Base-by-base conservation (phyloP, 805 yeast species). In the Starmerella powellii region DNA sequence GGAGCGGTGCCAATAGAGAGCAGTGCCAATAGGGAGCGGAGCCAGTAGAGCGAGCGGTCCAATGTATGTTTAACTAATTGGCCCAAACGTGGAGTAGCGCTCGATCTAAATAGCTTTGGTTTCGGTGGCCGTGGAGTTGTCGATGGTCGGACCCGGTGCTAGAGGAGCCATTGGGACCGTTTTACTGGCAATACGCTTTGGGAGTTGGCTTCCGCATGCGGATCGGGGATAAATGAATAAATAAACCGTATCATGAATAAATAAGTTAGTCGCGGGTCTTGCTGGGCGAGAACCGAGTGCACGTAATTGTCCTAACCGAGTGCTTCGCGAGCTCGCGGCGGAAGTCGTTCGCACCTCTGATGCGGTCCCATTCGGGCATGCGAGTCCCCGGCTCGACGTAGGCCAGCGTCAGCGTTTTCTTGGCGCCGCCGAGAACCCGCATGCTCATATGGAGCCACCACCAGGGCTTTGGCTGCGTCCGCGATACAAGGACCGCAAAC, bases 381-480 rank as follows among this genome's bases (percentile, higher is more conserved):
- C 13, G 24, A 16, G 17, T n/a, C 16, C 2, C 86, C 80, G 11
- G 56, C 30, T 73, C 74, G 8, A 91, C 83, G 59, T 72, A 84
- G 32, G 73, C 72, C 31, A 85, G 55, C 1, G 87, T 72, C 50
- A 87, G 61, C 8, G 76, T 75, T 65, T 91, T 91, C 54, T 78
- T 77, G 11, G 91, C 97, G 17, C 87, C 83, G 0, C 93, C 81
- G 34, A 84, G 74, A 1, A 91, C 95, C 45, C 99, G 72, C 35
- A 80, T 76, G 20, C 76, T 59, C 2, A 85, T 70, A 3, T 84
- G 75, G 40, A 73, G 67, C 74, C 87, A 80, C 56, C 66, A 68
- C 71, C 74, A 76, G 45, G 60, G 67, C 28, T 8, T 57, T 64
- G 11, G 52, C 52, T 10, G 63, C 60, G 1, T 72, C 67, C 21